These are phyloP conservation scores for Cladophialophora carrionii DNA, from an alignment of 2,329 filamentous ascomycete species.

Conservation along the genomic window DNA sequence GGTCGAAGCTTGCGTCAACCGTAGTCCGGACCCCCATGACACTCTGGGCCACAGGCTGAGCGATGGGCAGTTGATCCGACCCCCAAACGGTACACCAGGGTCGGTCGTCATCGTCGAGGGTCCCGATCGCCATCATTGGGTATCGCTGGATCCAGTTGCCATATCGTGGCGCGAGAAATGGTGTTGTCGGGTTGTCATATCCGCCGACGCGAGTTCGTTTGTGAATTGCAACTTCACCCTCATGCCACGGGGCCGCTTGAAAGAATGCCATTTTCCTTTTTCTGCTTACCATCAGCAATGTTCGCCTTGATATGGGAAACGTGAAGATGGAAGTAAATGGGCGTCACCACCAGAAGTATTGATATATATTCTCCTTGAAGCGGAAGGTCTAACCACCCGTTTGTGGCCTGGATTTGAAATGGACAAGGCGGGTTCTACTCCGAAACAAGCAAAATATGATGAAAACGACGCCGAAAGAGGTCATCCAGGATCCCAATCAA, in stretches of 20 bases:
- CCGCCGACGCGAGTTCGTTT: slow-evolving; percentile 60
- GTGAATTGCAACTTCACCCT: slow-evolving; percentile 70
- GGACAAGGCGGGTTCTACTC: not conserved
- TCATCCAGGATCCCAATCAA: slow-evolving; percentile 7
- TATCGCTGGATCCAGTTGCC: slow-evolving; percentile 63
- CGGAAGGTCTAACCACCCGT: not conserved
- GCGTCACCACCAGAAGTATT: not conserved
- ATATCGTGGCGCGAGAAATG: slow-evolving; percentile 65
- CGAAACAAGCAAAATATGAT: not conserved
- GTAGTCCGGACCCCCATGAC: slow-evolving; percentile 66
- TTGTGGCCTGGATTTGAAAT: not conserved
- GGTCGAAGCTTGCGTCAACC: slow-evolving; percentile 67
- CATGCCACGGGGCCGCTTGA: slow-evolving; percentile 56
- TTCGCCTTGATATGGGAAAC: not conserved
- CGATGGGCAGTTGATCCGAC: slow-evolving; percentile 68
- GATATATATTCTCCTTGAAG: not conserved
- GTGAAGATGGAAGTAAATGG: not conserved
- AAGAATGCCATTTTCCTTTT: slow-evolving; percentile 26
- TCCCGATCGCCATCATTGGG: slow-evolving; percentile 73
- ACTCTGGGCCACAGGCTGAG: slow-evolving; percentile 60
- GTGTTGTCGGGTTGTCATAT: slow-evolving; percentile 67
- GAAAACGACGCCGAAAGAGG: not conserved
- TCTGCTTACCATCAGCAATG: not conserved
- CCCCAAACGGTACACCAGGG: slow-evolving; percentile 82
- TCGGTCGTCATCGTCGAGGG: slow-evolving; percentile 58